Evolutionary conservation across 2,329 filamentous ascomycete genomes (phyloP).

Genomic region (Xylaria polymorpha): DNA sequence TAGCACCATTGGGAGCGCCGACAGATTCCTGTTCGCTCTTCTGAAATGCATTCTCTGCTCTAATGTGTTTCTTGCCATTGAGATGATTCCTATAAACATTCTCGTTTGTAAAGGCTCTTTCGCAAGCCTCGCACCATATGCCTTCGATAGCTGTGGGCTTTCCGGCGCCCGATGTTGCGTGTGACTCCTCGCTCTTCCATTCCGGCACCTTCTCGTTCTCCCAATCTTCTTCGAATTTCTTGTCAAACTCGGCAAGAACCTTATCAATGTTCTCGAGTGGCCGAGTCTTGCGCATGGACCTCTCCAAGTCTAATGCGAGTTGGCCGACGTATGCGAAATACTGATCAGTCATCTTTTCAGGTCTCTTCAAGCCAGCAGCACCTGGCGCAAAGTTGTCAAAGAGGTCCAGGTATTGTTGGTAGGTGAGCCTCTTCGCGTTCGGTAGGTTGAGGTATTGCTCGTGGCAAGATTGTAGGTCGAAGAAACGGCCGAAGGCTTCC

Average conservation of each 20-base stretch:
- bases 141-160: slow-evolving; percentile 65
- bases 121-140: slow-evolving; percentile 90
- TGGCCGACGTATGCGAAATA: slow-evolving; percentile 91
- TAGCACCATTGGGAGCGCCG: slow-evolving; percentile 46
- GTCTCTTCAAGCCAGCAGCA: slow-evolving; percentile 77
- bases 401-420: slow-evolving; percentile 90
- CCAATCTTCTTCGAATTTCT: slow-evolving; percentile 88
- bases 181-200: slow-evolving; percentile 72
- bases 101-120: slow-evolving; percentile 94
- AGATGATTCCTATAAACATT: slow-evolving; percentile 94
- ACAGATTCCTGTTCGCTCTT: slow-evolving; percentile 56
- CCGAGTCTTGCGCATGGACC: slow-evolving; percentile 84
- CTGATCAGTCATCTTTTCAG: slow-evolving; percentile 88
- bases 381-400: slow-evolving; percentile 89
- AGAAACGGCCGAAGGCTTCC: slow-evolving; percentile 90
- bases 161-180: slow-evolving; percentile 53
- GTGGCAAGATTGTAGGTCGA: slow-evolving; percentile 86
- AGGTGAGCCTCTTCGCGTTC: slow-evolving; percentile 84
- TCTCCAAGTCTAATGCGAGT: slow-evolving; percentile 84
- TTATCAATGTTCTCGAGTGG: slow-evolving; percentile 89
- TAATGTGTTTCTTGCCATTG: slow-evolving; percentile 91
- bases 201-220: slow-evolving; percentile 80
- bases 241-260: slow-evolving; percentile 79
- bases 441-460: slow-evolving; percentile 92
- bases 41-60: slow-evolving; percentile 76